A percentile compares a stretch with the other conserved stretches of the same genome.
These are phyloP conservation scores for Pulveroboletus sp. DNA, from an alignment of 1,284 basidiomycete genomes.

Conservation along the genomic window DNA sequence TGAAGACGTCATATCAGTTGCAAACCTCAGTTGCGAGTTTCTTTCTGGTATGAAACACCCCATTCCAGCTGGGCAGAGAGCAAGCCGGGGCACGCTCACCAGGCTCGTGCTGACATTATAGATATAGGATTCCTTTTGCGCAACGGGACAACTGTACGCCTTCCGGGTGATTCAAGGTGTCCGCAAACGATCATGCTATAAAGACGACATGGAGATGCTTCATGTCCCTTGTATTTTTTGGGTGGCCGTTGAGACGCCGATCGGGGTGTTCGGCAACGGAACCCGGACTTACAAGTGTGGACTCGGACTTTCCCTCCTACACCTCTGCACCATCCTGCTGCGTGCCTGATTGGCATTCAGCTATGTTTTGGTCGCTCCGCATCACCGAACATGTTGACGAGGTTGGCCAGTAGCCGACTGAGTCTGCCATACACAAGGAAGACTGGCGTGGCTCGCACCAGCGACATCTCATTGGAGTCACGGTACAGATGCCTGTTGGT, in stretches of 20 bases:
- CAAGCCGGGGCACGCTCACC: slow-evolving; percentile 7
- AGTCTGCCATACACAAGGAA: too few species aligned
- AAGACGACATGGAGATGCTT: slow-evolving; percentile 25
- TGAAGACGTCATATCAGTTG: not conserved
- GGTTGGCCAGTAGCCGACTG: not conserved
- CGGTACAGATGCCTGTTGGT: slow-evolving; percentile 40
- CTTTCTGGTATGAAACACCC: too few species aligned
- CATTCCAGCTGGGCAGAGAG: slow-evolving; percentile 15
- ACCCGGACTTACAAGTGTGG: slow-evolving; percentile 21
- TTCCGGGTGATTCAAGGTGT: slow-evolving; percentile 37
- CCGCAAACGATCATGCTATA: not conserved
- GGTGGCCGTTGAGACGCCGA: slow-evolving; percentile 26
- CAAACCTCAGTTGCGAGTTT: not conserved
- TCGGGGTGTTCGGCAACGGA: slow-evolving; percentile 12
- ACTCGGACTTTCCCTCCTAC: not conserved
- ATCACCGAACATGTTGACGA: slow-evolving; percentile 33
- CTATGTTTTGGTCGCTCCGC: slow-evolving; percentile 22
- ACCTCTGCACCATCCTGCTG: slow-evolving; percentile 31
- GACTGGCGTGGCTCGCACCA: slow-evolving; percentile 35
- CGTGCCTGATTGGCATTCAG: slow-evolving; percentile 34
- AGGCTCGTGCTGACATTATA: slow-evolving; percentile 1
- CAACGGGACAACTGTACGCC: slow-evolving; percentile 15
- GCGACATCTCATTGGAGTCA: slow-evolving; percentile 37
- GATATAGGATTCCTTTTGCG: slow-evolving; percentile 29
- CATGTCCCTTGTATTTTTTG: slow-evolving; percentile 33